Percentiles rank a stretch among this genome's conserved stretches.
Conservation (phyloP, 2,329 filamentous ascomycete genomes). For the Colletotrichum spinosum region DNA sequence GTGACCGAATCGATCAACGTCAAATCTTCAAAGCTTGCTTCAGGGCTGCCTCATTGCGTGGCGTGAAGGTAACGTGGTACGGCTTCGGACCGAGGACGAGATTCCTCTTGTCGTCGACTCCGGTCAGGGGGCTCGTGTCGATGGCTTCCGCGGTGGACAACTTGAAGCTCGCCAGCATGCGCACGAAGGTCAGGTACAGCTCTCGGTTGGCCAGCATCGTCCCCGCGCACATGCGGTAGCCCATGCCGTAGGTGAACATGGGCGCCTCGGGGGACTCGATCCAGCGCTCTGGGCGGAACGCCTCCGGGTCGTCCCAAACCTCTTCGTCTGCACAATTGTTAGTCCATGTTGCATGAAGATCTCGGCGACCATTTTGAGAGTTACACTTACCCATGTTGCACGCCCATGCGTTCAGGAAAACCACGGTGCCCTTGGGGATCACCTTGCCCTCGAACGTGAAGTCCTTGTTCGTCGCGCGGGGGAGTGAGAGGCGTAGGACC, state of each 20-base stretch:
- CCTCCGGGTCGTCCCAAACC: slow-evolving; percentile 73
- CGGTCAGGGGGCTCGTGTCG: slow-evolving; percentile 24
- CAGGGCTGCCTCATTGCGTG: slow-evolving; percentile 18
- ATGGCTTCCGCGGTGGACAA: slow-evolving; percentile 49
- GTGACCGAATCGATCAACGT: neutral
- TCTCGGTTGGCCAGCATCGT: slow-evolving; percentile 65
- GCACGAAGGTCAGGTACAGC: slow-evolving; percentile 63
- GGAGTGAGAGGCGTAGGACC: slow-evolving; percentile 74
- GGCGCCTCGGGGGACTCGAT: slow-evolving; percentile 54
- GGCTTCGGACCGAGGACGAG: slow-evolving; percentile 21
- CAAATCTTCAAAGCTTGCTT: slow-evolving; percentile 12
- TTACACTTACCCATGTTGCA: slow-evolving; percentile 43
- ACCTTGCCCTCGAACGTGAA: slow-evolving; percentile 40
- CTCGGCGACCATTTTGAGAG: rapidly evolving
- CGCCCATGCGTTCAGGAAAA: slow-evolving; percentile 48
- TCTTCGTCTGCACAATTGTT: slow-evolving; percentile 55
- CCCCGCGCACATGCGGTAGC: slow-evolving; percentile 66
- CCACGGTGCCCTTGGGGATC: slow-evolving; percentile 64
- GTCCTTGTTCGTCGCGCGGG: slow-evolving; percentile 56
- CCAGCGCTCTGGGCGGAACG: slow-evolving; percentile 65
- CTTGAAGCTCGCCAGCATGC: slow-evolving; percentile 61
- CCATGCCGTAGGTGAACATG: slow-evolving; percentile 66
- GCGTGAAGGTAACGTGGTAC: slow-evolving; percentile 19
- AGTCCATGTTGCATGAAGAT: slow-evolving; percentile 55
- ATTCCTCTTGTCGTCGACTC: slow-evolving; percentile 28